These are phyloP conservation scores for Wickerhamiella cacticola DNA, from an alignment of 805 yeast genomes.

Conservation along the genomic window DNA sequence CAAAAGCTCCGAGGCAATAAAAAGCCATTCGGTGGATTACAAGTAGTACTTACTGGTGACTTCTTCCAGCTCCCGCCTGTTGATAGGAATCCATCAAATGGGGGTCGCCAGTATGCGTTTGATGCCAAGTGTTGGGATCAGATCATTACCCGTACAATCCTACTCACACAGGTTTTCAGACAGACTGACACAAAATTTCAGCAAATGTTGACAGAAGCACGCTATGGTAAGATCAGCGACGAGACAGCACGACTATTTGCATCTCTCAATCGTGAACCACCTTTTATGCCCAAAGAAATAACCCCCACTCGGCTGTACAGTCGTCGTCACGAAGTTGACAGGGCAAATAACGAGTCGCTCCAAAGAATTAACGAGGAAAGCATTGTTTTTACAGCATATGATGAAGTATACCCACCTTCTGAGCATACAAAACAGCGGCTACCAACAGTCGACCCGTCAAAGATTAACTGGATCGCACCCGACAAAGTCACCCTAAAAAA, in stretches of 20 bases:
- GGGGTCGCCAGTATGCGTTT: constrained; percentile 49
- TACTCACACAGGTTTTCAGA: constrained; percentile 71
- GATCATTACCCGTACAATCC: constrained; percentile 51
- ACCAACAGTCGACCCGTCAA: constrained; percentile 23
- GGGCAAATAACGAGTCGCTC: constrained; percentile 51
- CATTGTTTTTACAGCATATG: constrained; percentile 36
- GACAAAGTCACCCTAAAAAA: constrained; percentile 50
- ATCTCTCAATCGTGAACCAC: constrained; percentile 42
- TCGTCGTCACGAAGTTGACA: constrained; percentile 72
- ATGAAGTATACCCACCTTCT: constrained; percentile 25
- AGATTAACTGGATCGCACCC: constrained; percentile 60
- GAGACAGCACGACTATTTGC: constrained; percentile 40
- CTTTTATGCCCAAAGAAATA: constrained; percentile 53
- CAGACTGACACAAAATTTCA: constrained; percentile 69
- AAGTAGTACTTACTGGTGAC: constrained; percentile 83
- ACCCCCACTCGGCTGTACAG: constrained; percentile 84
- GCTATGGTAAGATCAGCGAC: constrained; percentile 53
- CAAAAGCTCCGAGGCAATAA: constrained; percentile 36
- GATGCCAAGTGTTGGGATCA: constrained; percentile 59
- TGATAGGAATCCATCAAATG: constrained; percentile 28
- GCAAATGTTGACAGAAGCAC: constrained; percentile 64
- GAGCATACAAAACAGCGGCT: constrained; percentile 11
- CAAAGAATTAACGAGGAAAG: constrained; percentile 38
- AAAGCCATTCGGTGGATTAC: constrained; percentile 88
- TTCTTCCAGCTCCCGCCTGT: constrained; percentile 95